phyloP scores from a whole-genome alignment of 2,329 filamentous ascomycete species.

The Phaeosphaeriaceae sp. region DNA sequence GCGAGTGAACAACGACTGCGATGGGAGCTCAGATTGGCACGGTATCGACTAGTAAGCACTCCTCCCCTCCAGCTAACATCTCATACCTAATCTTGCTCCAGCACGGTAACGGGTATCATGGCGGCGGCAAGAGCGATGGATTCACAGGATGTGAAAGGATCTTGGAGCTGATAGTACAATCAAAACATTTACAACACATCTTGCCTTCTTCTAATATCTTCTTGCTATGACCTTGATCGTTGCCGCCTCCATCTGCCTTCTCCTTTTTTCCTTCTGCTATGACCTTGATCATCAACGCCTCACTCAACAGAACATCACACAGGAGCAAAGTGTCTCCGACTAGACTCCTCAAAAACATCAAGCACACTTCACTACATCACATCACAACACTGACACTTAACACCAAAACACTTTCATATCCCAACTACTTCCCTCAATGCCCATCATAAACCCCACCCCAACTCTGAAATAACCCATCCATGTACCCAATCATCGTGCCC shows the following conservation, averaged over 20 bases:
- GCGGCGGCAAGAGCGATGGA: neutral
- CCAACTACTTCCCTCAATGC: neutral
- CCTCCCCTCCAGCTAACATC: neutral
- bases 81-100: neutral
- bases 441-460: constrained; percentile 13
- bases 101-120: neutral
- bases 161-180: neutral
- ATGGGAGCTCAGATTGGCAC: neutral
- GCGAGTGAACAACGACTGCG: neutral
- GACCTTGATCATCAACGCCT: neutral
- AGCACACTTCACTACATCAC: neutral
- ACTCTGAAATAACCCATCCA: constrained; percentile 16
- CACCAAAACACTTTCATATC: neutral
- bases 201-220: neutral
- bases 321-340: neutral
- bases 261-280: neutral
- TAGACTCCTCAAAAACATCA: neutral
- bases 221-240: neutral
- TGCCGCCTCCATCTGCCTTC: too few species aligned
- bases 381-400: neutral
- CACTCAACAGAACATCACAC: neutral
- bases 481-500: constrained; percentile 17
- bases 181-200: neutral
- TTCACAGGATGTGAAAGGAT: neutral
- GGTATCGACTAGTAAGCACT: neutral